Evolutionary conservation across 441 rosid genomes (phyloP), one percentile per base, ranked within the genome.

Genomic region (Croton laevigatus): DNA sequence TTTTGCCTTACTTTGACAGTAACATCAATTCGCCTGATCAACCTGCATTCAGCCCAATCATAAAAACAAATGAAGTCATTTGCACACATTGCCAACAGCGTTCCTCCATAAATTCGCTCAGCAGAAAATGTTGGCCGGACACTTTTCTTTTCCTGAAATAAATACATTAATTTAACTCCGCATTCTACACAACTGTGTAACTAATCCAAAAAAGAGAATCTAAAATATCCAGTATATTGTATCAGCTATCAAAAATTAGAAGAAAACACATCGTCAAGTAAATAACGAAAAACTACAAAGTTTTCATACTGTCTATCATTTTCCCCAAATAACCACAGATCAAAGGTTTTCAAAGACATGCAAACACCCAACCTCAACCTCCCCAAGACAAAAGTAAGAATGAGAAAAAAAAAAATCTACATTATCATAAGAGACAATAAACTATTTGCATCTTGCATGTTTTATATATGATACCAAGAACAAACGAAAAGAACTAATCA

Each of bases 11-110:
- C 99, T 81, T 96, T 96, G 73, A 96, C 97, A 44, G 81, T 87
- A 53, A 96, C 99, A 83, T 96, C 99, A 81, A 96, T 93, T 58
- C 98, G 87, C 71, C 97, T 86, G 73, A 96, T 88, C 85, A 96
- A 80, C 84, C 98, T 88, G 87, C 99, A 96, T 70, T 96, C 98
- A 76, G 87, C 89, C 99, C 99, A 96, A 82, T 93, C 97, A 81
- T 91, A 96, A 77, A 93, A 96, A 78, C 99, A 96, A 78, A 93
- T 93, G 78, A 96, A 96, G 82, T 93, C 99, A 80, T 86, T 96
- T 69, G 98, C 88, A 86, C 99, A 89, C 98, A 96, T 96, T 48
- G 98, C 97, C 79, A 96, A 79, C 70, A 96, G 81, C 68, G 89
- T 84, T 66, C 99, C 98, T 55, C 99, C 99, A 76, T 67, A 89